phyloP scores from a whole-genome alignment of 2,329 filamentous ascomycete genomes.

The Ophiostoma tasmaniense region DNA sequence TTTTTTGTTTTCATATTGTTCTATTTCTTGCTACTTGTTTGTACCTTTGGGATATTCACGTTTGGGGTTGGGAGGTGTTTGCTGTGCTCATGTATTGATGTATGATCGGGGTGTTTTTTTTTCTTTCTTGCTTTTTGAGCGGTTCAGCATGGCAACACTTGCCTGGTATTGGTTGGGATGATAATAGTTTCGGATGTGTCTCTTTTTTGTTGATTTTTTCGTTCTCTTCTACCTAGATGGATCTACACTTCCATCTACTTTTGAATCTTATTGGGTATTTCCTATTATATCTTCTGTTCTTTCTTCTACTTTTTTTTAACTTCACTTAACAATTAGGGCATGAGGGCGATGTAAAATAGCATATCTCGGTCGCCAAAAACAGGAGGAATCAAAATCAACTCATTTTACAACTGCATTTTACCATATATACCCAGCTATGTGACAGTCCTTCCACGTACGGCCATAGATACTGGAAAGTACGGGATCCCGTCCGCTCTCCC shows the following conservation, averaged over 20 bases:
- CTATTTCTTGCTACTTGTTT: not conserved
- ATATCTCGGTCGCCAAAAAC: not conserved
- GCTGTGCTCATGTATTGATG: constrained; percentile 4
- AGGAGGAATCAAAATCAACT: not conserved
- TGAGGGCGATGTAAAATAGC: not conserved
- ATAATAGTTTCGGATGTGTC: not conserved
- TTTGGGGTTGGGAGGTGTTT: not conserved
- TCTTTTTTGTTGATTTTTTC: not conserved
- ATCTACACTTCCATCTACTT: not conserved
- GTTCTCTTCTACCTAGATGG: not conserved
- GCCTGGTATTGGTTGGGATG: constrained; percentile 5
- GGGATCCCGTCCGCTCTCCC: constrained; percentile 1
- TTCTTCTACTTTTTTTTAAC: not conserved
- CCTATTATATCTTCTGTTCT: not conserved
- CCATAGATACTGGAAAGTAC: not conserved
- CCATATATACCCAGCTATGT: too few species aligned
- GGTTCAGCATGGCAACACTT: constrained; percentile 5
- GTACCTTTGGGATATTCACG: not conserved
- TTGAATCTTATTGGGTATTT: not conserved
- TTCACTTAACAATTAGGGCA: not conserved
- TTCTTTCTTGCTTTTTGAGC: not conserved
- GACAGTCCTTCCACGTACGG: not conserved
- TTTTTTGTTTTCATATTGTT: not conserved
- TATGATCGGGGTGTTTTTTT: not conserved
- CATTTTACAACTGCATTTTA: not conserved